Percentiles rank a stretch among this genome's conserved stretches.
Conservation (phyloP, 2,329 filamentous ascomycete species). For the Ceratocystis albifundus region DNA sequence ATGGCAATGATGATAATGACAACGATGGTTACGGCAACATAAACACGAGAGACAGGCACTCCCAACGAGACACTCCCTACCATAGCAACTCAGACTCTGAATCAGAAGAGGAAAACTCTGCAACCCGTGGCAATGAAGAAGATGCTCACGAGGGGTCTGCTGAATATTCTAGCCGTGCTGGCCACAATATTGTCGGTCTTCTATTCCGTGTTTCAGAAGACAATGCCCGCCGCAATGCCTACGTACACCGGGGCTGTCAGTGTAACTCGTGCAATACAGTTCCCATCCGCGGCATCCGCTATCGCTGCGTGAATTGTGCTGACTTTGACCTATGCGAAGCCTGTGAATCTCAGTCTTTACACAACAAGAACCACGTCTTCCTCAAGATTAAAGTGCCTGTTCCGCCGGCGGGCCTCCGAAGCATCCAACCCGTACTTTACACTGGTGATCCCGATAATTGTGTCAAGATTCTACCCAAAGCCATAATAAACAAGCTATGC, state of each 20-base stretch:
- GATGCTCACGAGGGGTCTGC: conserved; percentile 35
- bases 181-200: conserved; percentile 72
- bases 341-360: conserved; percentile 68
- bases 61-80: background rate
- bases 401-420: conserved; percentile 67
- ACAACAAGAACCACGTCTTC: conserved; percentile 87
- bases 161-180: conserved; percentile 40
- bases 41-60: background rate
- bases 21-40: conserved; percentile 31
- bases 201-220: conserved; percentile 91
- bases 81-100: background rate
- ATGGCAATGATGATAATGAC: conserved; percentile 3
- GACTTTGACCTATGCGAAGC: conserved; percentile 93
- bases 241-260: conserved; percentile 81
- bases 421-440: conserved; percentile 76
- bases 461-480: conserved; percentile 52
- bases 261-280: conserved; percentile 82
- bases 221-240: conserved; percentile 75
- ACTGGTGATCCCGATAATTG: conserved; percentile 71
- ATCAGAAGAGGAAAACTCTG: background rate
- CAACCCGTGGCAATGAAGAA: conserved; percentile 30
- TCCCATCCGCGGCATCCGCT: conserved; percentile 84
- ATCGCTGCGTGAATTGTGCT: conserved; percentile 88
- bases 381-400: conserved; percentile 90
- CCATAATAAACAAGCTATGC: conserved; percentile 56